These are phyloP conservation scores for Pythium rishiriense DNA, from an alignment of 352 stramenopile species.

Conservation along the genomic window DNA sequence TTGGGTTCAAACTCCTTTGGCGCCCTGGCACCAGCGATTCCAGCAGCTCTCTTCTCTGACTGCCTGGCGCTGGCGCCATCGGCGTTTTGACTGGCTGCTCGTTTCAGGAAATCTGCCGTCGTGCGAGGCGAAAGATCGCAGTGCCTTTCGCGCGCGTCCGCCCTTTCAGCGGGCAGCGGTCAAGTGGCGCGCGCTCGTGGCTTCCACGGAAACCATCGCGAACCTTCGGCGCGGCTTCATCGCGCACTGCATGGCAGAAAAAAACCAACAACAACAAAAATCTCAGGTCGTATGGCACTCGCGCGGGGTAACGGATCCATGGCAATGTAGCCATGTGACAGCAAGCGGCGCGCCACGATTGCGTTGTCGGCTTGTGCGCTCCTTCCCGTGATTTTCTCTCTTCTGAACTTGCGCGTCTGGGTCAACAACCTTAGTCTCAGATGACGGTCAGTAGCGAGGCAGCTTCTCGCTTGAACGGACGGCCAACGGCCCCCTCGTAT, in stretches of 20 bases:
- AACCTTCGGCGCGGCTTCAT: background rate
- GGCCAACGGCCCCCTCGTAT: background rate
- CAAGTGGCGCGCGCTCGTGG: background rate
- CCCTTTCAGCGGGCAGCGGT: background rate
- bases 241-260: background rate
- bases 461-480: background rate
- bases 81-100: background rate
- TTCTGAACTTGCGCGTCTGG: no score
- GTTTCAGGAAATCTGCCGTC: conserved; percentile 1
- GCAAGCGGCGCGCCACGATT: background rate
- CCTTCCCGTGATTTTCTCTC: background rate
- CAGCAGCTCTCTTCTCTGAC: background rate
- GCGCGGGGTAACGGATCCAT: background rate
- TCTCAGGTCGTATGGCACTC: background rate
- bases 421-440: background rate
- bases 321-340: background rate
- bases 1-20: background rate
- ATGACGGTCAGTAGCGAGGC: background rate
- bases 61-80: background rate
- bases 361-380: background rate
- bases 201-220: background rate
- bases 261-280: no score
- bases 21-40: background rate
- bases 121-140: background rate
- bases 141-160: background rate